Evolutionary conservation across 2,329 filamentous ascomycete genomes (phyloP).

Genomic region (Fusarium udum): DNA sequence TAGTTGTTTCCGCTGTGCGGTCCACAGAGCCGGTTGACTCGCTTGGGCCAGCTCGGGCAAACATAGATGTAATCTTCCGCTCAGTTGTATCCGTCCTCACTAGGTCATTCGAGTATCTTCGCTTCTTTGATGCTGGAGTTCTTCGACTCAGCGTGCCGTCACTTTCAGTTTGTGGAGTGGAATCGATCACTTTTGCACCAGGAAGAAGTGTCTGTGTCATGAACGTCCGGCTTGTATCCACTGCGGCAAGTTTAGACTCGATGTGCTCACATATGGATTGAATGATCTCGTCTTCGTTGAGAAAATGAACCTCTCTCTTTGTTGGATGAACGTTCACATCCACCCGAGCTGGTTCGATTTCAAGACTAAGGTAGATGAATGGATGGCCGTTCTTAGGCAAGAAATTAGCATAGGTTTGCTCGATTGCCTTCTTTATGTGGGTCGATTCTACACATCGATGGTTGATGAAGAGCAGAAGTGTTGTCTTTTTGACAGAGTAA

Average conservation of each 20-base stretch:
- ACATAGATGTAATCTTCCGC: conserved; percentile 97
- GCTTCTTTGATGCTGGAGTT: conserved; percentile 51
- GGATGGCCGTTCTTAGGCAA: conserved; percentile 94
- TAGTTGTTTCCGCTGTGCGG: conserved; percentile 48
- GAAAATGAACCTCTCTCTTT: conserved; percentile 94
- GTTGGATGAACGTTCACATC: conserved; percentile 99
- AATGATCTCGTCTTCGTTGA: conserved; percentile 97
- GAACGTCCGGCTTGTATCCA: conserved; percentile 94
- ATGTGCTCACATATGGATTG: conserved; percentile 85
- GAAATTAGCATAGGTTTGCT: conserved; percentile 88
- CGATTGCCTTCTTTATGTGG: conserved; percentile 86
- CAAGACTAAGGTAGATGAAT: conserved; percentile 89
- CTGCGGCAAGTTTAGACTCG: conserved; percentile 78
- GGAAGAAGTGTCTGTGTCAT: conserved; percentile 91
- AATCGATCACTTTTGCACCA: conserved; percentile 57
- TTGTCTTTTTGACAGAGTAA: conserved; percentile 90
- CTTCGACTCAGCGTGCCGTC: conserved; percentile 46
- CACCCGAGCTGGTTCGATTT: conserved; percentile 90
- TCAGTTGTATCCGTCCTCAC: conserved; percentile 88
- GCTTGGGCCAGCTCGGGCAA: conserved; percentile 63
- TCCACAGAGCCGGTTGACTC: conserved; percentile 31
- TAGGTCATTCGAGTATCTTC: conserved; percentile 73
- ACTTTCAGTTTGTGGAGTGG: conserved; percentile 40
- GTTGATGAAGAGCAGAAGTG: conserved; percentile 92
- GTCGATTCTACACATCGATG: conserved; percentile 92